Percentiles rank a stretch among this genome's conserved stretches.
phyloP scores from a whole-genome alignment of 139 green algal genomes.

The Tetratostichococcus sp. region DNA sequence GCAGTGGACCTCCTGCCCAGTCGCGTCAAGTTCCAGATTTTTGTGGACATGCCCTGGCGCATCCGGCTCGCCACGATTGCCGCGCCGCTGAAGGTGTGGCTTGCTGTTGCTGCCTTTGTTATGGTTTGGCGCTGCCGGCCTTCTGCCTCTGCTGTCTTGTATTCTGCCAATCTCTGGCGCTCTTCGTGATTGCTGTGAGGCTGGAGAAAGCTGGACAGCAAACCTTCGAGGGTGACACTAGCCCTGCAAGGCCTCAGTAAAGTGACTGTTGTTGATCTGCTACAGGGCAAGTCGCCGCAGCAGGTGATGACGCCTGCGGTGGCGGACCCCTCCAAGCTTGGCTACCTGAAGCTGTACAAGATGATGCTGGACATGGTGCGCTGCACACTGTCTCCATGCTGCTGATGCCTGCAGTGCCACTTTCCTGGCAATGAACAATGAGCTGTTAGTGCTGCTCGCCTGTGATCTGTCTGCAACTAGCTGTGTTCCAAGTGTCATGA shows the following conservation, averaged over 20 bases:
- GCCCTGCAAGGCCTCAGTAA: no score
- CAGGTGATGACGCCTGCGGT: constrained; percentile 32
- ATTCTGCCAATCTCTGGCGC: background rate
- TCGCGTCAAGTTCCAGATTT: constrained; percentile 4
- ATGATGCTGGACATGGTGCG: constrained; percentile 17
- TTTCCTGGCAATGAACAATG: no score
- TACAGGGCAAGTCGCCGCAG: background rate
- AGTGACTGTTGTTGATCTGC: no score
- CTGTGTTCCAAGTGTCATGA: no score
- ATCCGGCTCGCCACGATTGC: background rate
- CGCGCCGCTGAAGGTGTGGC: background rate
- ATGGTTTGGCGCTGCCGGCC: no score
- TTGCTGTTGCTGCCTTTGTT: no score
- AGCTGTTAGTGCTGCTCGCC: no score
- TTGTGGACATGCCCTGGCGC: constrained; percentile 13
- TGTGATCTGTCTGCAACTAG: no score
- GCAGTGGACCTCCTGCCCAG: constrained; percentile 13
- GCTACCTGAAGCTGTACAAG: constrained; percentile 39
- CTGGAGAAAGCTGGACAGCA: no score
- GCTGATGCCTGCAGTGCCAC: background rate
- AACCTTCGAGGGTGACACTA: no score
- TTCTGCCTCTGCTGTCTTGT: no score
- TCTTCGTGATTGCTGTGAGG: no score
- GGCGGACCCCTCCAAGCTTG: constrained; percentile 40
- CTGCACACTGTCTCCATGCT: background rate